Conservation (phyloP, 2,329 filamentous ascomycete genomes). For the Pseudogymnoascus pannorum region DNA sequence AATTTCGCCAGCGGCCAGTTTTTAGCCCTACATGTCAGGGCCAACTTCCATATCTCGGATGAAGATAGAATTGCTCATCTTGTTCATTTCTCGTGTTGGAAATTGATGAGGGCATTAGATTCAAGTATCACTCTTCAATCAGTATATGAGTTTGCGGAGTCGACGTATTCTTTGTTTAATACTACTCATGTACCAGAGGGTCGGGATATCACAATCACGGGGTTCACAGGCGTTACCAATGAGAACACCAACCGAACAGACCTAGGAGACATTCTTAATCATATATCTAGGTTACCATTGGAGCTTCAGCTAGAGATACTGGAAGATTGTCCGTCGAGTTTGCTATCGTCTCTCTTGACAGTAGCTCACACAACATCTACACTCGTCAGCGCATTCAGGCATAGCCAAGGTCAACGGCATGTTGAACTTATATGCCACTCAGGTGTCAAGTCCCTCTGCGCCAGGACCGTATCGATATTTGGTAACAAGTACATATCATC, state of each 20-base stretch:
- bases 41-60: neutral
- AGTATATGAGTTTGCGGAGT: slow-evolving; percentile 8
- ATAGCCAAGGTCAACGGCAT: neutral
- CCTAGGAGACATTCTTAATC: neutral
- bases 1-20: neutral
- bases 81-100: slow-evolving; percentile 5
- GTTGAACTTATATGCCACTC: neutral
- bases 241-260: neutral
- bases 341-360: neutral
- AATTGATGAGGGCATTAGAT: neutral
- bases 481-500: slow-evolving; percentile 7
- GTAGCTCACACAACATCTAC: neutral
- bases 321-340: neutral
- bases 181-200: neutral
- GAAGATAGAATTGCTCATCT: slow-evolving; percentile 7
- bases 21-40: neutral
- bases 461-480: neutral
- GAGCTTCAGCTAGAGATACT: slow-evolving; percentile 6
- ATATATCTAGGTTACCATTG: neutral
- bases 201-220: neutral
- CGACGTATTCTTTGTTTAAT: slow-evolving; percentile 2
- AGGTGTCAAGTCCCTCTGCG: neutral
- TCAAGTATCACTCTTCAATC: neutral
- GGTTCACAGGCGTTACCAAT: neutral
- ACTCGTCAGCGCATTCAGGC: neutral